Base-by-base conservation (phyloP, 495 filamentous ascomycete species). In the Penicillium flavigenum region DNA sequence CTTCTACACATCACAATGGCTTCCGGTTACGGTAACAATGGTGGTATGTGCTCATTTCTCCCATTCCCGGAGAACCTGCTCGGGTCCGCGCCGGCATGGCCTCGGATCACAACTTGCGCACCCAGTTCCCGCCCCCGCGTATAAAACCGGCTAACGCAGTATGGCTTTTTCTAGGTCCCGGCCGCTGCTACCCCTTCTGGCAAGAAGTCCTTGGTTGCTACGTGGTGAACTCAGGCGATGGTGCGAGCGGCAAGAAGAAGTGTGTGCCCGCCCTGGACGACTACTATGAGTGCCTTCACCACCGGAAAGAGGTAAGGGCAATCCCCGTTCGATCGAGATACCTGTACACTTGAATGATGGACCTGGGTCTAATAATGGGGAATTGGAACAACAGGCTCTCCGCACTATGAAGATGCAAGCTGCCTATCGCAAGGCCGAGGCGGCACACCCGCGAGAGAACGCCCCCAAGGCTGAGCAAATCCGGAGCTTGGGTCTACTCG, bases 181-280 rank as follows among this genome's bases (percentile, higher is more conserved):
- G 84, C 65, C 87, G 96, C 77, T 99, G 94, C 86, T 98, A 95
- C 76, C 89, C 90, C 71, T 99, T 97, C 84, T 99, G 95, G 95
- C 94, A 95, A 77, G 90, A 95, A 67, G 77, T 92, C 53, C 85
- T 95, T 60, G 88, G 88, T 63, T 95, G 90, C 82, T 95, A 95
- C 70, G 89, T 93, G 47, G 83, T 92, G 68, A 92, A 93, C 74
- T 86, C 88, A 47, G 81, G 78, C 51, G 74, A 85, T 44, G 86
- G 89, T 22, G 87, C 92, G 65, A 80, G 84, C 10, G 92, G 92
- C 45, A 93, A 90, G 77, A 88, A 86, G 79, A 96, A 96, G 79
- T 99, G 94, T 72, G 69, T 81, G 41, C 90, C 89, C n/a, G 86
- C 85, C 32, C 77, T 96, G 61, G 94, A 98, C 69, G 94, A 99